Percentiles rank a stretch among this genome's conserved stretches.
Evolutionary conservation across 805 yeast genomes (phyloP).

Genomic region (Kuraishia piskuri): DNA sequence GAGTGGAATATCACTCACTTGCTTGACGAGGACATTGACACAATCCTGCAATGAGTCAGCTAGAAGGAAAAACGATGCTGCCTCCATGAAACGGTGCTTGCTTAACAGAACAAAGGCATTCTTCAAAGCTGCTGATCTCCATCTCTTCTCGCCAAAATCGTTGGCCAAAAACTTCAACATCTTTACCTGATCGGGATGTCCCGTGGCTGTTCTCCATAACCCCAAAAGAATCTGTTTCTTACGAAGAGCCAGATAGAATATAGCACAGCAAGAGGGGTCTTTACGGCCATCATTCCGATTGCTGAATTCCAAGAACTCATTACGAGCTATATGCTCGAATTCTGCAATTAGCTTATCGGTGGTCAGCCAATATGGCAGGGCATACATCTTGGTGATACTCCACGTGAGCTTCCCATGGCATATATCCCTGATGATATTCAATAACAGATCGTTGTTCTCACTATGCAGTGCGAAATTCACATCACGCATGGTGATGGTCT

Average conservation of each 20-base stretch:
- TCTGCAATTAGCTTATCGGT: slow-evolving; percentile 34
- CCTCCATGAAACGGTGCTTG: slow-evolving; percentile 79
- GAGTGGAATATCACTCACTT: slow-evolving; percentile 58
- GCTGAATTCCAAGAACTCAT: slow-evolving; percentile 41
- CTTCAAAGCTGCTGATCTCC: slow-evolving; percentile 85
- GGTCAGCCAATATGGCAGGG: slow-evolving; percentile 66
- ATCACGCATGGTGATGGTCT: slow-evolving; percentile 65
- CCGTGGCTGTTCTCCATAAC: slow-evolving; percentile 71
- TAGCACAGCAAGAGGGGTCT: slow-evolving; percentile 69
- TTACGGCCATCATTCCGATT: slow-evolving; percentile 33
- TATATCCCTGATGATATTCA: slow-evolving; percentile 38
- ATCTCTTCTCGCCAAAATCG: slow-evolving; percentile 66
- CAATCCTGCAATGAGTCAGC: slow-evolving; percentile 74
- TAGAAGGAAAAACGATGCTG: slow-evolving; percentile 80
- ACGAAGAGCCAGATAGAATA: slow-evolving; percentile 69
- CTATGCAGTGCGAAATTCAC: slow-evolving; percentile 83
- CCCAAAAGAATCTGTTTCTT: slow-evolving; percentile 73
- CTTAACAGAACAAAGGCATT: slow-evolving; percentile 88
- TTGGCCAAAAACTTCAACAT: slow-evolving; percentile 70
- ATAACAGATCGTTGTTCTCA: slow-evolving; percentile 60
- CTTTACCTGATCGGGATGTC: slow-evolving; percentile 76
- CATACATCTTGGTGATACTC: slow-evolving; percentile 49
- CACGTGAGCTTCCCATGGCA: slow-evolving; percentile 42
- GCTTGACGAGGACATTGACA: slow-evolving; percentile 60
- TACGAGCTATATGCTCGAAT: slow-evolving; percentile 64